Base-by-base conservation (phyloP, 805 yeast genomes). In the Nakazawaea laoshanensis region DNA sequence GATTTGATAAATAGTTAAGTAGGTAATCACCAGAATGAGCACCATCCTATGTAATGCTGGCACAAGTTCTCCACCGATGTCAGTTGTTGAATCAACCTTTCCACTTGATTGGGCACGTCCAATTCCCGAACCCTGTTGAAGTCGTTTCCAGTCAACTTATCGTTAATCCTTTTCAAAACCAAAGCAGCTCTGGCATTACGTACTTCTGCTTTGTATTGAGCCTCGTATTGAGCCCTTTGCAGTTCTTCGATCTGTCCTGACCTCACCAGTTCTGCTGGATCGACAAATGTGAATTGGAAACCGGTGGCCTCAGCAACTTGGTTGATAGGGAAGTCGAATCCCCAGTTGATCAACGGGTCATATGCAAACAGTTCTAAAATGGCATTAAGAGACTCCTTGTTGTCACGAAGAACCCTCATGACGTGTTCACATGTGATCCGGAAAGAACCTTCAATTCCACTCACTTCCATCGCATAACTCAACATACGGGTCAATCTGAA, bases 291-390 rank as follows among this genome's bases (percentile, higher is more conserved):
- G 14, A 82, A 67, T 38, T 70, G 70, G 41, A 77, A 74, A 11
- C 85, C 86, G 1, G 86, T 76, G 11, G 78, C 76, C 42, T 77
- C 85, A 5, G 80, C 77, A 20, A 82, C 75, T 10, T 85, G 79
- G 42, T 76, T 76, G 1, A 87, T 69, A 2, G 96, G 95, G 53
- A 88, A 68, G 50, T 89, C 96, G 50, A 92, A 89, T 2, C 98
- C 97, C 99, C 99, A 92, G 50, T 88, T 88, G 48, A 92, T 92
- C 59, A 92, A 73, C 2, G 99, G 99, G 67, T 92, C 99, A 50
- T 88, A 87, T 0, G 96, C 97, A 64, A 92, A 92, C 0, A 98
- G 97, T 55, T 94, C 98, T 50, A 92, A 69, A 36, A 92, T 88
- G 0, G 99, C 99, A 94, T 94, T 84, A 52, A 92, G 68, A 0